Evolutionary conservation across 2,329 filamentous ascomycete genomes (phyloP).

Genomic region (Claviceps pazoutovae): DNA sequence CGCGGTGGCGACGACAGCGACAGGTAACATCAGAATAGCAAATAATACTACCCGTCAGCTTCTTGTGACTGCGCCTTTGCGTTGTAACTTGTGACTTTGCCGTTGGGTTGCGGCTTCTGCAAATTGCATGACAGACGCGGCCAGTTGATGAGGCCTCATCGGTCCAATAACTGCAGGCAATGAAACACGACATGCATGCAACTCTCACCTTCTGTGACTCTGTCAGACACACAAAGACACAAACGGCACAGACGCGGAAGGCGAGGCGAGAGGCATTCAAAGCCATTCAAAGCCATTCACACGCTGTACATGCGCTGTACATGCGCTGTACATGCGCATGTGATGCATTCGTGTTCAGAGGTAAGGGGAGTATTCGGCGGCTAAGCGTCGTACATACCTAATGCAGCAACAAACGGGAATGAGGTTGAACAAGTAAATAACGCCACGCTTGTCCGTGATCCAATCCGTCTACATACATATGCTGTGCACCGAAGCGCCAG

Average conservation of each 20-base stretch:
- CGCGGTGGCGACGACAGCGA: no score
- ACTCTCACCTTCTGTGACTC: no score
- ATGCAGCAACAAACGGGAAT: background rate
- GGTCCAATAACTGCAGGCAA: background rate
- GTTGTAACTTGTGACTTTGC: no score
- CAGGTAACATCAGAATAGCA: no score
- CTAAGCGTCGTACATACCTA: background rate
- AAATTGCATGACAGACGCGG: background rate
- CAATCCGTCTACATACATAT: background rate
- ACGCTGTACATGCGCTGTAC: no score
- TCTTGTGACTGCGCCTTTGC: no score
- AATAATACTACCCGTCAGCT: no score
- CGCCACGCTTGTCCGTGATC: background rate
- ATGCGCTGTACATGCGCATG: background rate
- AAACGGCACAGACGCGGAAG: background rate
- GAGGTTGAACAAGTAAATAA: background rate
- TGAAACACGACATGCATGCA: background rate
- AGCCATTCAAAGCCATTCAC: background rate
- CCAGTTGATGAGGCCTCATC: background rate
- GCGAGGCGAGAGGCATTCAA: background rate
- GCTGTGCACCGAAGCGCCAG: conserved; percentile 4
- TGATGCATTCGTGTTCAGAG: background rate
- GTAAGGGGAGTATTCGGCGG: background rate
- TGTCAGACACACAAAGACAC: background rate
- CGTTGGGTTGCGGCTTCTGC: no score